phyloP scores from a whole-genome alignment of 306 rosid species.

The Ochetophila trinervis region DNA sequence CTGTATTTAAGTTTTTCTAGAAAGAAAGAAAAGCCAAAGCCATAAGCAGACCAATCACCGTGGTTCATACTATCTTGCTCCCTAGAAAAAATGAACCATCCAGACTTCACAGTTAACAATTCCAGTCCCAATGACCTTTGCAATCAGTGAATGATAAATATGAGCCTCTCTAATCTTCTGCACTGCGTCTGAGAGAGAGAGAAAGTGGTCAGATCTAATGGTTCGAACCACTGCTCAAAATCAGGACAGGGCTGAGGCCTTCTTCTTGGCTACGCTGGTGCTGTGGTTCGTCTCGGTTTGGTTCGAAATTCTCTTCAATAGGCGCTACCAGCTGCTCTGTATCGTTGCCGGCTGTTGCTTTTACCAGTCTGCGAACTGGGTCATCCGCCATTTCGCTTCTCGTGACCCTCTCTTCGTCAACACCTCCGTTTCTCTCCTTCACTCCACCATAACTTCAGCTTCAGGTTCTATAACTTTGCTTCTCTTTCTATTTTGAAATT shows the following conservation, averaged over 20 bases:
- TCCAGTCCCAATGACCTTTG: no score
- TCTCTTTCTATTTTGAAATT: neutral
- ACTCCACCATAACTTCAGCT: slow-evolving; percentile 61
- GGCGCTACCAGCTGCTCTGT: slow-evolving; percentile 44
- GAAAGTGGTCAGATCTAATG: slow-evolving; percentile 20
- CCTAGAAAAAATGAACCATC: no score
- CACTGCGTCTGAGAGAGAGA: neutral
- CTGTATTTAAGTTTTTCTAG: no score
- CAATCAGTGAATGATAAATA: no score
- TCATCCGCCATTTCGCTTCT: slow-evolving; percentile 44
- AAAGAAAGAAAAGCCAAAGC: no score
- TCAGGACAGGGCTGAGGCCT: slow-evolving; percentile 34
- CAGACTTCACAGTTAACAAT: no score
- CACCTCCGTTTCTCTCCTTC: slow-evolving; percentile 87
- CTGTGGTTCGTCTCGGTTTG: slow-evolving; percentile 55
- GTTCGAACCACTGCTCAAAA: slow-evolving; percentile 19
- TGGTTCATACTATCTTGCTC: no score
- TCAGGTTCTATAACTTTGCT: slow-evolving; percentile 51
- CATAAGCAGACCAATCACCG: no score
- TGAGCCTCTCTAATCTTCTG: no score
- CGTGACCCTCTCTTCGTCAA: slow-evolving; percentile 70
- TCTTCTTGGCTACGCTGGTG: slow-evolving; percentile 58
- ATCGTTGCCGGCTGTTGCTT: slow-evolving; percentile 57
- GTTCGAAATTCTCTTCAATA: slow-evolving; percentile 48
- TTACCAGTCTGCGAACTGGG: slow-evolving; percentile 56